Percentiles rank a stretch among this genome's conserved stretches.
Conservation (phyloP, 306 rosid species). For the Ormosia emarginata region DNA sequence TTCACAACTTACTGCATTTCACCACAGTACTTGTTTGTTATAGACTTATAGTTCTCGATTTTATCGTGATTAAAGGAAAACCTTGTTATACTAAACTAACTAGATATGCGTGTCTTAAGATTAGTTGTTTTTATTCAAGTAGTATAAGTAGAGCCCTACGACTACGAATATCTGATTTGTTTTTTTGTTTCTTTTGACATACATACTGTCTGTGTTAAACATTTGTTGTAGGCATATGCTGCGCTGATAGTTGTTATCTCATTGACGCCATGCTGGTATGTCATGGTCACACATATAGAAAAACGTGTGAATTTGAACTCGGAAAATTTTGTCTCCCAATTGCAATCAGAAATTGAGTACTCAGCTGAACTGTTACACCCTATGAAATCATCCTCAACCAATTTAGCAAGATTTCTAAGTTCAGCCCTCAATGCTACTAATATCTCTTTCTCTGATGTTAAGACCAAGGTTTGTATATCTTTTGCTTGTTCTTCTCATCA, state of each 20-base stretch:
- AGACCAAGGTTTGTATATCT: constrained; percentile 18
- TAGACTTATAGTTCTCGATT: background rate
- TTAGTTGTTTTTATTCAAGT: background rate
- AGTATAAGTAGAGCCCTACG: background rate
- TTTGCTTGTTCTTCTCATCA: background rate
- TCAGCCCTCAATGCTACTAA: background rate
- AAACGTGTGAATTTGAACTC: constrained; percentile 7
- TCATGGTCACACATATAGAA: background rate
- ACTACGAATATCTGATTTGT: background rate
- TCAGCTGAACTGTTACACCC: background rate
- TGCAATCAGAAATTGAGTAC: constrained; percentile 20
- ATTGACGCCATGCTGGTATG: constrained; percentile 31
- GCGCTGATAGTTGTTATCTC: background rate
- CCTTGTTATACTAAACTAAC: background rate
- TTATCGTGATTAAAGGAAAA: background rate
- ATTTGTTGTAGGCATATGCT: constrained; percentile 24
- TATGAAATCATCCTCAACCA: constrained; percentile 26
- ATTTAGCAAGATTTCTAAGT: constrained; percentile 19
- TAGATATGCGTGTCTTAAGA: background rate
- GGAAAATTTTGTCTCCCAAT: background rate
- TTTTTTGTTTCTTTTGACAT: background rate
- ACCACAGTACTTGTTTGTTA: background rate
- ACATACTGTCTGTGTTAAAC: background rate
- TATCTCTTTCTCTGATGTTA: constrained; percentile 20
- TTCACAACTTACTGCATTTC: background rate